A percentile compares a stretch with the other conserved stretches of the same genome.
phyloP scores from a whole-genome alignment of 768 basidiomycete genomes.

The Suillus plorans region DNA sequence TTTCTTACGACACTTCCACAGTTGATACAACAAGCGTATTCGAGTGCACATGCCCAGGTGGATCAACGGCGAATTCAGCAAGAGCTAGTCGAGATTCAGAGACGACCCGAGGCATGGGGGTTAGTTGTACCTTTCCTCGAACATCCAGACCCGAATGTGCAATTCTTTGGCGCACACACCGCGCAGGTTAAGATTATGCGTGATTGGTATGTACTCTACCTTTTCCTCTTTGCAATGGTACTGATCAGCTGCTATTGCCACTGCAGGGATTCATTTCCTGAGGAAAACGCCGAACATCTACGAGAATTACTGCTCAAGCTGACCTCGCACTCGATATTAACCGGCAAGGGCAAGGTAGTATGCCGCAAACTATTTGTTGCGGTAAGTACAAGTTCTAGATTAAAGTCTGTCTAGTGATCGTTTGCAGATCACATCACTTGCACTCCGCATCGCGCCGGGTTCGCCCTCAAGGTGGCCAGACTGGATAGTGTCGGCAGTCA shows the following conservation, averaged over 20 bases:
- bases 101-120: conserved; percentile 79
- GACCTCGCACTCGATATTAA: conserved; percentile 61
- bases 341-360: conserved; percentile 65
- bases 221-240: conserved; percentile 5
- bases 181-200: conserved; percentile 91
- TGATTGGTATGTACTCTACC: conserved; percentile 66
- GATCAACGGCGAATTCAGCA: conserved; percentile 64
- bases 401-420: conserved; percentile 8
- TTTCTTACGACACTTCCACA: conserved; percentile 29
- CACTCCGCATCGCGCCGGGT: conserved; percentile 65
- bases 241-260: background rate
- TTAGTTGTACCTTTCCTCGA: conserved; percentile 75
- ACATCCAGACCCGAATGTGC: conserved; percentile 75
- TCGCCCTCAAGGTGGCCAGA: conserved; percentile 66
- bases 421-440: conserved; percentile 62
- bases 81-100: conserved; percentile 76
- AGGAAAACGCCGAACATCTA: conserved; percentile 55
- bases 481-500: conserved; percentile 70
- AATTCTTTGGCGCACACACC: conserved; percentile 95
- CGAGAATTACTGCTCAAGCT: conserved; percentile 69
- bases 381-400: conserved; percentile 42
- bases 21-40: conserved; percentile 71
- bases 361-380: conserved; percentile 87
- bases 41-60: conserved; percentile 44
- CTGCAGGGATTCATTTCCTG: conserved; percentile 72